Conservation (phyloP, 2,329 filamentous ascomycete species). For the Cadophora malorum region DNA sequence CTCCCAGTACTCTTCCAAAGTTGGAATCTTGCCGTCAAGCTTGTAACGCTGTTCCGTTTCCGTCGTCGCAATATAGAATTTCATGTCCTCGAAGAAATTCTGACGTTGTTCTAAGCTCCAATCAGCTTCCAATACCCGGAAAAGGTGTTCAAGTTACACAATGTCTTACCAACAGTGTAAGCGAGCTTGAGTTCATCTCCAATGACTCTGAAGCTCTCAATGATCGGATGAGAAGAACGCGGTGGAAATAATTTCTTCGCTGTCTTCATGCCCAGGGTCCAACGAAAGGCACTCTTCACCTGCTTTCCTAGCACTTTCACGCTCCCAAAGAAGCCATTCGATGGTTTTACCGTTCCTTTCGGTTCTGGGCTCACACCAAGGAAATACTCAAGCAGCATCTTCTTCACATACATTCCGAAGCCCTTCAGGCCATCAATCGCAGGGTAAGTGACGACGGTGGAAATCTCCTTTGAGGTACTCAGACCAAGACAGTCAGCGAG, state of each 20-base stretch:
- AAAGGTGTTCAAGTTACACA: background rate
- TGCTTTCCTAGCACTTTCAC: background rate
- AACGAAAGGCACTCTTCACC: constrained; percentile 11
- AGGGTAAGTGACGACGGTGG: constrained; percentile 15
- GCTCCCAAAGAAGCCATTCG: background rate
- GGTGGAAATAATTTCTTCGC: constrained; percentile 6
- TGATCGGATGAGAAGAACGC: constrained; percentile 25
- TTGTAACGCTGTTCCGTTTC: constrained; percentile 36
- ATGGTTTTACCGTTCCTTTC: background rate
- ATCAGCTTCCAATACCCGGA: background rate
- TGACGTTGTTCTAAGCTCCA: constrained; percentile 25
- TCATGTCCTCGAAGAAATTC: constrained; percentile 36
- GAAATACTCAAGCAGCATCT: constrained; percentile 2
- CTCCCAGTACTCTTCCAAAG: constrained; percentile 37
- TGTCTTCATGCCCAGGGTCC: constrained; percentile 18
- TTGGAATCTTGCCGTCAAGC: constrained; percentile 31
- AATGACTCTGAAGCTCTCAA: constrained; percentile 36
- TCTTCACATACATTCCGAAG: constrained; percentile 16
- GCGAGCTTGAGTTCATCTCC: constrained; percentile 31
- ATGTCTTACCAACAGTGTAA: constrained; percentile 31
- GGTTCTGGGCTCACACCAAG: background rate
- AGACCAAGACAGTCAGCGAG: constrained; percentile 26
- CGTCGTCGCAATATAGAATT: constrained; percentile 33
- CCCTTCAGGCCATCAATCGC: constrained; percentile 7
- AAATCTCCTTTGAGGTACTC: constrained; percentile 10